Conservation (phyloP, 2,329 filamentous ascomycete genomes). For the Cytospora chrysosperma region DNA sequence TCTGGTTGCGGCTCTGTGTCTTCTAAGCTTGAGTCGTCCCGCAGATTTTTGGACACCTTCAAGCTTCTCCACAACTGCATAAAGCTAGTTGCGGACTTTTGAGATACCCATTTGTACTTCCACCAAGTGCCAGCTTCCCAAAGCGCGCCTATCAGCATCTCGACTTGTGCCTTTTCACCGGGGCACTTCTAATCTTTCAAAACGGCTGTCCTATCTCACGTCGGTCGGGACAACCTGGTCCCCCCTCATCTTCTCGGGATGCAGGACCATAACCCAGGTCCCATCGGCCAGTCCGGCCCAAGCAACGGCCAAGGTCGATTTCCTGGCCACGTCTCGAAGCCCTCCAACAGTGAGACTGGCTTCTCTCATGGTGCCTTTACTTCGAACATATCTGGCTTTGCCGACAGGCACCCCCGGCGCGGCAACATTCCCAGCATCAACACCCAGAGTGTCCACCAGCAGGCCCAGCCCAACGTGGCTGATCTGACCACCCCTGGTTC, state of each 20-base stretch:
- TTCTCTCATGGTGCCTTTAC: conserved; percentile 92
- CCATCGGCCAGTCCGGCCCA: conserved; percentile 58
- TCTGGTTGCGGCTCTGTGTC: conserved; percentile 12
- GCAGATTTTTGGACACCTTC: conserved; percentile 23
- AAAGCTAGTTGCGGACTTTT: conserved; percentile 20
- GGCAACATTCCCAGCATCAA: conserved; percentile 75
- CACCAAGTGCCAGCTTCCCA: conserved; percentile 27
- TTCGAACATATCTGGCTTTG: conserved; percentile 81
- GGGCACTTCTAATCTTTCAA: conserved; percentile 64
- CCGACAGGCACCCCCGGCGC: conserved; percentile 80
- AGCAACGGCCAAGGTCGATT: conserved; percentile 60
- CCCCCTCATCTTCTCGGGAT: conserved; percentile 85
- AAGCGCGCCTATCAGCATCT: conserved; percentile 29
- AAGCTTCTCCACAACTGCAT: conserved; percentile 9
- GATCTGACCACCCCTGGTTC: conserved; percentile 87
- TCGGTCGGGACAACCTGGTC: conserved; percentile 80
- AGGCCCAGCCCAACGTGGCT: conserved; percentile 53
- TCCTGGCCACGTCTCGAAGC: conserved; percentile 72
- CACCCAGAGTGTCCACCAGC: conserved; percentile 35
- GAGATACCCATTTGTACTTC: conserved; percentile 25
- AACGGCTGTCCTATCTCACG: conserved; percentile 79
- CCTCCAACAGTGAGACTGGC: conserved; percentile 78
- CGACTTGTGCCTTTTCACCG: conserved; percentile 47
- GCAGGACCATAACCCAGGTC: conserved; percentile 74
- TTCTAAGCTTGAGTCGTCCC: conserved; percentile 16